These are phyloP conservation scores for Torrubiellomyces zombiae DNA, from an alignment of 2,329 filamentous ascomycete species.

Conservation along the genomic window DNA sequence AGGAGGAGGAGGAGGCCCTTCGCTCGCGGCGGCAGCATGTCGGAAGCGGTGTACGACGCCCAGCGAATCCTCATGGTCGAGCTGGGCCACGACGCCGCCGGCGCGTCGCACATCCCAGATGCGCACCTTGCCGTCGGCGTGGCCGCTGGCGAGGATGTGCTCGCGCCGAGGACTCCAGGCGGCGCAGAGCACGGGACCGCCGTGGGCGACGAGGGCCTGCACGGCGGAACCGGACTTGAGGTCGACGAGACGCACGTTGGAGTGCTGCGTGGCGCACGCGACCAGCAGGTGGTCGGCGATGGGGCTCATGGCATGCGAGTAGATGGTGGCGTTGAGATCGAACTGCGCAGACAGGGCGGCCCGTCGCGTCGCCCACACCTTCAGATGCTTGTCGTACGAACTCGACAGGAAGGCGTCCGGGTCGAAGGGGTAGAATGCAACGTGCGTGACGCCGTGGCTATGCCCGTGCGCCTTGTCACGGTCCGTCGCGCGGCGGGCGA, in stretches of 20 bases:
- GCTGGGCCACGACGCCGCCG: conserved; percentile 54
- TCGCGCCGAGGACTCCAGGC: conserved; percentile 73
- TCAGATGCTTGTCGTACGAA: conserved; percentile 63
- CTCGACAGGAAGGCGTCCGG: conserved; percentile 58
- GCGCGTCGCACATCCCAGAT: conserved; percentile 80
- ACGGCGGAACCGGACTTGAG: conserved; percentile 61
- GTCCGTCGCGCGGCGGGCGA: conserved; percentile 26
- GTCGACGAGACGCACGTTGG: conserved; percentile 70
- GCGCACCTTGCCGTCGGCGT: conserved; percentile 68
- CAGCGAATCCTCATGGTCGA: conserved; percentile 72
- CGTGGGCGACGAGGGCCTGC: conserved; percentile 53
- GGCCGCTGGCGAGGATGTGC: conserved; percentile 66
- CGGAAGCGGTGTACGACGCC: conserved; percentile 37
- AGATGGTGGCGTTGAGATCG: conserved; percentile 49
- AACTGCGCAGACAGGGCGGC: conserved; percentile 48
- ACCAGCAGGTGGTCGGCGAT: conserved; percentile 61
- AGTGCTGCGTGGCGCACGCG: conserved; percentile 76
- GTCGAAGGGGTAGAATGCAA: conserved; percentile 68
- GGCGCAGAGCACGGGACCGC: conserved; percentile 49
- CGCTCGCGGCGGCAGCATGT: conserved; percentile 14
- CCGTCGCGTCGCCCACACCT: conserved; percentile 53
- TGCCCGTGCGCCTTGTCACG: conserved; percentile 24
- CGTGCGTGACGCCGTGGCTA: conserved; percentile 56
- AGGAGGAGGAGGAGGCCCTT: too few species aligned
- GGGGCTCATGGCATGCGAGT: conserved; percentile 63